Evolutionary conservation across 2,329 filamentous ascomycete species (phyloP).

Genomic region (Sporothrix pseudoabietina): DNA sequence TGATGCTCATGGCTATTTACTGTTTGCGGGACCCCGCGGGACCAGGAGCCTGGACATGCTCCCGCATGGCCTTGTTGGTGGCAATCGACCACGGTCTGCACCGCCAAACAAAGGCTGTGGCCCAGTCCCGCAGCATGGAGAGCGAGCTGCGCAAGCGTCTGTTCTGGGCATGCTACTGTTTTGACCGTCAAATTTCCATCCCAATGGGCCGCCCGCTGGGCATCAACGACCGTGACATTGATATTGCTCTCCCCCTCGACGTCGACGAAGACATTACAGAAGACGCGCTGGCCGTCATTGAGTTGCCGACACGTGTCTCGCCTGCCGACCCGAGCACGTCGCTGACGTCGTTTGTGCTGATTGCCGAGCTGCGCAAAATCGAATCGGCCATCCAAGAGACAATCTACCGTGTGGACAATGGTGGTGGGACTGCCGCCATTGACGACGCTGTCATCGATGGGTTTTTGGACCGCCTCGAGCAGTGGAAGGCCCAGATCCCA

Average conservation of each 20-base stretch:
- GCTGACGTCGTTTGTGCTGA: conserved; percentile 38
- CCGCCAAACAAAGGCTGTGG: conserved; percentile 33
- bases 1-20: conserved; percentile 36
- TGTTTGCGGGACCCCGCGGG: conserved; percentile 33
- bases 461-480: conserved; percentile 33
- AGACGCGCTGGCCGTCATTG: conserved; percentile 25
- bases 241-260: conserved; percentile 39
- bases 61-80: conserved; percentile 35
- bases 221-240: conserved; percentile 40
- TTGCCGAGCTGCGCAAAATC: conserved; percentile 35
- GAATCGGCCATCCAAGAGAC: conserved; percentile 36
- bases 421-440: conserved; percentile 8
- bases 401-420: conserved; percentile 35
- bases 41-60: conserved; percentile 35
- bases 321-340: conserved; percentile 35
- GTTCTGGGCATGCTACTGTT: conserved; percentile 41
- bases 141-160: conserved; percentile 40
- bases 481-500: conserved; percentile 35
- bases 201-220: conserved; percentile 40
- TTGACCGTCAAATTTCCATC: conserved; percentile 41
- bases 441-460: conserved; percentile 31
- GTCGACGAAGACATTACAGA: conserved; percentile 37
- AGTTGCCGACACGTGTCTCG: conserved; percentile 13
- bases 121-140: conserved; percentile 32
- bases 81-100: conserved; percentile 37